phyloP scores from a whole-genome alignment of 2,329 filamentous ascomycete species.

The Cladosporium sp. region DNA sequence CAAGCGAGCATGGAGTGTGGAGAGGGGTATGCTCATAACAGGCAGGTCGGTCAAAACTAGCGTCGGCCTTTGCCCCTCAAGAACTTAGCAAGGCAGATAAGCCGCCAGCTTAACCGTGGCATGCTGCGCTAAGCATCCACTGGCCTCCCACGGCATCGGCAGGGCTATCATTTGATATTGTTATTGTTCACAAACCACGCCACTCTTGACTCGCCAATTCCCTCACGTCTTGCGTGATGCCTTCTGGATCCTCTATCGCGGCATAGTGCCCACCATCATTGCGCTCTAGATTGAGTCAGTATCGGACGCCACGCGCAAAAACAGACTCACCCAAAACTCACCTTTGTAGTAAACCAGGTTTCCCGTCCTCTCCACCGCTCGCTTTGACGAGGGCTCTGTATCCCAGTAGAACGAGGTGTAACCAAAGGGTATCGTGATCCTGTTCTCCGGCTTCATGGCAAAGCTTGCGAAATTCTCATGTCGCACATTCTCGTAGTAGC shows the following conservation, averaged over 20 bases:
- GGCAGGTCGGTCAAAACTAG: background rate
- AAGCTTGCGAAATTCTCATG: conserved; percentile 37
- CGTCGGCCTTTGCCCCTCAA: no score
- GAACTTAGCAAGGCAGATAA: background rate
- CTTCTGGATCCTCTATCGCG: conserved; percentile 26
- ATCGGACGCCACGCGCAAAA: background rate
- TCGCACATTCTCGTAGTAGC: conserved; percentile 37
- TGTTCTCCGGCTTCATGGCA: conserved; percentile 32
- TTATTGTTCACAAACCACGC: background rate
- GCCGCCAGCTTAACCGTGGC: background rate
- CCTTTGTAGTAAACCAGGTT: conserved; percentile 35
- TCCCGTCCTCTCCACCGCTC: conserved; percentile 32
- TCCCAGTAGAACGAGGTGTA: conserved; percentile 37
- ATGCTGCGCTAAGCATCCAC: conserved; percentile 1
- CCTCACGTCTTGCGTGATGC: conserved; percentile 26
- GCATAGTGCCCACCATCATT: conserved; percentile 28
- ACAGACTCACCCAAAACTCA: conserved; percentile 8
- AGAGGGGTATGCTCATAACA: conserved; percentile 4
- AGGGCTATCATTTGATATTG: no score
- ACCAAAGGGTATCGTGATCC: conserved; percentile 35
- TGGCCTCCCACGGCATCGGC: no score
- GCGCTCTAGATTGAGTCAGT: conserved; percentile 11
- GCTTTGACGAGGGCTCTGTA: conserved; percentile 32
- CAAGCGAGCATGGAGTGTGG: background rate
- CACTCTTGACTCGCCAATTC: conserved; percentile 19